Percentiles rank a stretch among this genome's conserved stretches.
These are phyloP conservation scores for Gynandropsis gynandra DNA, from an alignment of 345 rosid genomes.

Conservation along the genomic window DNA sequence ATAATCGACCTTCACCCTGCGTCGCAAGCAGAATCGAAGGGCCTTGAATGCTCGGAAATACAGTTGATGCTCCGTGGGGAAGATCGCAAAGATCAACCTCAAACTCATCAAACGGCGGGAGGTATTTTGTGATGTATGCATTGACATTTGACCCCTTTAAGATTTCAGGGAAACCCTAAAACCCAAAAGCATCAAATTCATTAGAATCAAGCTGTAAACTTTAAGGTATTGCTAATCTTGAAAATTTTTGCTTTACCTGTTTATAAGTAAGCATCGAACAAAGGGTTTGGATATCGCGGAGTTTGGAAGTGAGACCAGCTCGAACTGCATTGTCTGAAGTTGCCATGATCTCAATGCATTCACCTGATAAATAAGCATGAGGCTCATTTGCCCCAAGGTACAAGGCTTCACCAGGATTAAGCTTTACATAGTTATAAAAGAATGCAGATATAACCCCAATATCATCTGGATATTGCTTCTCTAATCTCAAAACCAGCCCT, in stretches of 20 bases:
- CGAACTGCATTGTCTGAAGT: constrained; percentile 98
- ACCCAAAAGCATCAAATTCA: constrained; percentile 18
- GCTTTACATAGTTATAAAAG: constrained; percentile 81
- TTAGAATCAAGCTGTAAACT: constrained; percentile 10
- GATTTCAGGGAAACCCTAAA: constrained; percentile 87
- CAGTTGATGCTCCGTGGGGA: constrained; percentile 48
- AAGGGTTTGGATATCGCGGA: constrained; percentile 71
- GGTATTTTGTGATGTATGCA: constrained; percentile 68
- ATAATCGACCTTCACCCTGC: constrained; percentile 56
- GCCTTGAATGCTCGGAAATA: constrained; percentile 66
- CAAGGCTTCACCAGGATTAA: constrained; percentile 92
- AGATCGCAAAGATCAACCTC: constrained; percentile 77
- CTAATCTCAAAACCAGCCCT: constrained; percentile 66
- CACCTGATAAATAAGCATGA: constrained; percentile 86
- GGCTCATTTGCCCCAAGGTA: constrained; percentile 94
- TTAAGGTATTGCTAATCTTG: background rate
- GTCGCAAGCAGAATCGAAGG: constrained; percentile 72
- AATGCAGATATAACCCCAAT: constrained; percentile 85
- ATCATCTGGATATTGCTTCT: constrained; percentile 80
- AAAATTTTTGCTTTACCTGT: constrained; percentile 48
- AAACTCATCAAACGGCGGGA: constrained; percentile 89
- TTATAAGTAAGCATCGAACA: constrained; percentile 96
- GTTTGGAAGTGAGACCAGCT: constrained; percentile 96
- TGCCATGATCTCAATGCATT: constrained; percentile 96
- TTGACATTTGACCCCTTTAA: constrained; percentile 58